Evolutionary conservation across 2,329 filamentous ascomycete species (phyloP), one percentile per base, ranked within the genome.

Genomic region (Botrytis elliptica): DNA sequence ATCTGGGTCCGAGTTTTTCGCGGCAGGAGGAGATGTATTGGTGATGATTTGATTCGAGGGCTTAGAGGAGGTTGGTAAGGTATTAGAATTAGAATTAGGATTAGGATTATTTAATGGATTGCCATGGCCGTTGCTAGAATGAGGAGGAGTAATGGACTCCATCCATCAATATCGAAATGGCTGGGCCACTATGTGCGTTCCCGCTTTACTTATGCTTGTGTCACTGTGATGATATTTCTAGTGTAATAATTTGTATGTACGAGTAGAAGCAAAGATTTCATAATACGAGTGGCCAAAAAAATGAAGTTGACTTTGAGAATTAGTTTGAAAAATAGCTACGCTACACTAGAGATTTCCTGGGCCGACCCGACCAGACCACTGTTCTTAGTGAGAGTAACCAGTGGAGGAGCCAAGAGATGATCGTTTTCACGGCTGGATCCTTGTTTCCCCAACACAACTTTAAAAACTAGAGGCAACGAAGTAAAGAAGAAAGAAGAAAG

Each of bases 151-250:
- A 49, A 71, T 72, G 55, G 75, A 73, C 76, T 79, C 79, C 78
- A 80, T 80, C 78, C 79, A 80, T 80, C 73, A 76, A 78, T 40
- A 68, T 72, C 36, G 63, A 73, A 71, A 55, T 52, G 66, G 71
- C 76, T 74, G 74, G 75, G 25, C 55, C n/a, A 55, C 42, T 69
- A 14, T 40, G 49, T 55, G 49, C 38, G 60, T 40, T 63, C 38
- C 60, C 57, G 57, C 57, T 59, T 59, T 40, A 70, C 73, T 77
- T 76, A 73, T 75, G 70, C 20, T 55, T 52, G 68, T 44, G 44
- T 16, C 20, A 70, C 63, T n/a, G 33, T 18, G 38, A 38, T 40
- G 38, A n/a, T 62, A 22, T 16, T 40, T 20, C 33, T 16, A 38
- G 49, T 40, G 22, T n/a, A 40, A 62, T 62, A 38, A 62, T n/a